Percentiles rank a stretch among this genome's conserved stretches.
Evolutionary conservation across 2,329 filamentous ascomycete species (phyloP).

Genomic region (Meredithiella fracta): DNA sequence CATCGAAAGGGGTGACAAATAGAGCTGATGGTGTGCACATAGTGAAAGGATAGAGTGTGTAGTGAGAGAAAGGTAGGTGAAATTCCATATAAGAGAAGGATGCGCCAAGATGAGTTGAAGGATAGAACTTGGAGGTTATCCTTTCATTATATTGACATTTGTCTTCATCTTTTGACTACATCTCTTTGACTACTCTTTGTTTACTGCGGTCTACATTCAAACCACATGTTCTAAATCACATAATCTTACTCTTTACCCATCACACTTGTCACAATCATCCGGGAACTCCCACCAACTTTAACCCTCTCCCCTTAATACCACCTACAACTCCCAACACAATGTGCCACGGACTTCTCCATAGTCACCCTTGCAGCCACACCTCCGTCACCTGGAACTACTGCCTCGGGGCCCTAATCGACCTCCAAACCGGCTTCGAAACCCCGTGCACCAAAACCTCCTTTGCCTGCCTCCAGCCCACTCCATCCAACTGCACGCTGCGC

Average conservation of each 20-base stretch:
- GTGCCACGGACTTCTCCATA: slow-evolving; percentile 38
- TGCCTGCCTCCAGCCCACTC: slow-evolving; percentile 28
- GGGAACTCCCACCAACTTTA: no score
- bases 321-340: slow-evolving; percentile 21
- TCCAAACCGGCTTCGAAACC: slow-evolving; percentile 32
- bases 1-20: neutral
- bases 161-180: no score
- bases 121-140: no score
- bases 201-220: no score
- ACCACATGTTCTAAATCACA: no score
- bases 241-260: no score
- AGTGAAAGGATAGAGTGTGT: neutral
- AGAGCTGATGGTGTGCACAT: neutral
- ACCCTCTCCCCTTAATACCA: neutral
- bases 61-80: no score
- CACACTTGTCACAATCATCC: no score
- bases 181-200: no score
- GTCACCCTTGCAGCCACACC: slow-evolving; percentile 36
- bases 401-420: slow-evolving; percentile 29
- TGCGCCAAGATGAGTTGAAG: no score
- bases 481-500: slow-evolving; percentile 30
- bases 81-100: no score
- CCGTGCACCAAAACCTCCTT: slow-evolving; percentile 34
- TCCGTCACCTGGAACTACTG: slow-evolving; percentile 41
- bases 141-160: no score